Base-by-base conservation (phyloP, 2,329 filamentous ascomycete species). In the Sordariomycetes sp. region DNA sequence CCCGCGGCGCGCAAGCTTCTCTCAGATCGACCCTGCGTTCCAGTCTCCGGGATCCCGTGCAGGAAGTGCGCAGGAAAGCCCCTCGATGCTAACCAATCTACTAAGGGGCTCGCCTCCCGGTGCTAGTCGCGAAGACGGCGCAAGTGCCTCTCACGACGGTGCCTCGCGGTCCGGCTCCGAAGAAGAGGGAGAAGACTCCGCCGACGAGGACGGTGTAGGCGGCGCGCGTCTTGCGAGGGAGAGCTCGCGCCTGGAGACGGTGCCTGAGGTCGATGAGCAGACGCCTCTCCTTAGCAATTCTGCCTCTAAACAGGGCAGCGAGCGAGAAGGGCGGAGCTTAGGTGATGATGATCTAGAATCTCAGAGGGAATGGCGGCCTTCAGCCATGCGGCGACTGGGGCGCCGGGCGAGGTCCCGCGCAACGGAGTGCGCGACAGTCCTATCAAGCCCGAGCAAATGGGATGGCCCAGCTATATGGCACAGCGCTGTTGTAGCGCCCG, bases 391-490 rank as follows among this genome's bases (percentile, higher is more conserved):
- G 60, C 40, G 59, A 57, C 32, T 58, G 60, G n/a, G 51, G 43
- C 57, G 20, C 28, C 51, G 37, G 10, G 22, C 34, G 28, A 51
- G 20, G 11, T 46, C 51, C 25, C 35, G 37, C 2, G 37, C 40
- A 8, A 37, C 52, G 18, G 20, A 54, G 37, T 54, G 46, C 52
- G 28, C 51, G 7, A 18, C 28, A 14, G 34, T 73, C 53, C 65
- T 81, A 6, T 68, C 77, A 3, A 83, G 85, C 64, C 87, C 88
- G 0, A 88, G 87, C 63, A 77, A 76, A 24, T 97, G 92, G 89
- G 78, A 93, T 68, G 77, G 76, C 59, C 80, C 79, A 63, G 74
- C 79, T 0, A 76, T 96, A 7, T 87, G 85, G 78, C 70, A 82
- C 46, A 79, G 81, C 52, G 79, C 78, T 0, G 71, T 95, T 2